phyloP scores from a whole-genome alignment of 306 rosid species.

The Astragalus membranaceus region DNA sequence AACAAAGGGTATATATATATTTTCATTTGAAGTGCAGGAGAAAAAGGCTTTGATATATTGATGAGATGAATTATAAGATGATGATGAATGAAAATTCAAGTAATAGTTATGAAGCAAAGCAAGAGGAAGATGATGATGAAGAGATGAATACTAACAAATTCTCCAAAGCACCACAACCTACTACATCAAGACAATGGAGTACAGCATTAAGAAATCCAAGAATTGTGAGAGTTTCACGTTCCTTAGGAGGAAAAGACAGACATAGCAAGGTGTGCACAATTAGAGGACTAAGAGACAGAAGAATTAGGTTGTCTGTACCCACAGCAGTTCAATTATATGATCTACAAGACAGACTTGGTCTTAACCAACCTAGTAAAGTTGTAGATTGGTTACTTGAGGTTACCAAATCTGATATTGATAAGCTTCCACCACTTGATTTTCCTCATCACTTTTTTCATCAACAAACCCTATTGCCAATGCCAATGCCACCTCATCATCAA shows the following conservation, averaged over 20 bases:
- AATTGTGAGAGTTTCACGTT: conserved; percentile 73
- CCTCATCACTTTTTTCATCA: conserved; percentile 57
- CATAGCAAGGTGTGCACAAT: conserved; percentile 89
- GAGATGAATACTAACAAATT: not conserved
- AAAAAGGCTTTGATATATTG: not conserved
- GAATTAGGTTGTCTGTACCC: conserved; percentile 78
- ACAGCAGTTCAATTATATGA: conserved; percentile 80
- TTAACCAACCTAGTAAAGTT: conserved; percentile 81
- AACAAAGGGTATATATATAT: not conserved
- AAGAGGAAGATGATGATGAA: conserved; percentile 24
- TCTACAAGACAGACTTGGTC: conserved; percentile 74
- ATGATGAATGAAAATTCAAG: conserved; percentile 40
- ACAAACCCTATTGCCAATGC: conserved; percentile 25
- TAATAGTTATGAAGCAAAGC: conserved; percentile 35
- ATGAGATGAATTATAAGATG: conserved; percentile 20
- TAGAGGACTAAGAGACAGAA: conserved; percentile 72
- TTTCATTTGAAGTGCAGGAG: not conserved
- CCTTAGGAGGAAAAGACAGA: conserved; percentile 91
- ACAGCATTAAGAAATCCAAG: conserved; percentile 68
- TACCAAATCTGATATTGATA: conserved; percentile 66
- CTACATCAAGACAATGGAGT: conserved; percentile 57
- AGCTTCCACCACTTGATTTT: conserved; percentile 72
- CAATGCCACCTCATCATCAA: conserved; percentile 13
- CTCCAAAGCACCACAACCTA: conserved; percentile 32
- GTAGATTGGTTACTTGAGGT: conserved; percentile 78